These are phyloP conservation scores for Excoecaria agallocha DNA, from an alignment of 345 rosid species.

Conservation along the genomic window DNA sequence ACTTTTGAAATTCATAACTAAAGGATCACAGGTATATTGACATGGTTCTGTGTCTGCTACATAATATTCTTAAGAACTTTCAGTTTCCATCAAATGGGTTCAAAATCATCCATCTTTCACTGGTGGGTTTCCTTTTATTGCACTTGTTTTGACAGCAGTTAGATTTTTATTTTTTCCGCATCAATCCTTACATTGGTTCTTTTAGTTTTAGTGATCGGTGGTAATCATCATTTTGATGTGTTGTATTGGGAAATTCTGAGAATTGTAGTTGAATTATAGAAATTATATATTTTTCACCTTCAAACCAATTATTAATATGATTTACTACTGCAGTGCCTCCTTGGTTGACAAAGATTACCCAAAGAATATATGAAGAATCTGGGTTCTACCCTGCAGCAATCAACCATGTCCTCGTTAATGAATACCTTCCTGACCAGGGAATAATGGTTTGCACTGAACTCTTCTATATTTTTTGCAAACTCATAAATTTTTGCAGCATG, in stretches of 20 bases:
- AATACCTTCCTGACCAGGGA: conserved; percentile 80
- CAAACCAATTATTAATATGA: background rate
- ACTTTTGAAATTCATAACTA: background rate
- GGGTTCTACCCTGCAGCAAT: conserved; percentile 70
- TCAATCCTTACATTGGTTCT: background rate
- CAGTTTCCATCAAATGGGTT: background rate
- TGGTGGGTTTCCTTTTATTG: background rate
- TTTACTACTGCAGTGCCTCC: conserved; percentile 60
- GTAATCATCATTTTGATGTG: background rate
- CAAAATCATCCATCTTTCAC: background rate
- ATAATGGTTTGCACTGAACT: conserved; percentile 58
- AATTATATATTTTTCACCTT: background rate
- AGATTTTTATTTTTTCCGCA: background rate
- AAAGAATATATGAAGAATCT: conserved; percentile 57
- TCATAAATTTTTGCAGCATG: background rate
- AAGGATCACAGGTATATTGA: background rate
- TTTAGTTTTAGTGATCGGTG: background rate
- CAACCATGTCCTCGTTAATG: conserved; percentile 89
- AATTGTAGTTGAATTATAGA: background rate
- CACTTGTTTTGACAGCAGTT: background rate
- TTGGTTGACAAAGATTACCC: conserved; percentile 61
- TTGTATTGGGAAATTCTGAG: background rate
- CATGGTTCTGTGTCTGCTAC: background rate
- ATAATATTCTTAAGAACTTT: background rate
- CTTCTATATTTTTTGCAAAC: background rate